Evolutionary conservation across 1,284 basidiomycete species (phyloP).

Genomic region (Boletus mariae): DNA sequence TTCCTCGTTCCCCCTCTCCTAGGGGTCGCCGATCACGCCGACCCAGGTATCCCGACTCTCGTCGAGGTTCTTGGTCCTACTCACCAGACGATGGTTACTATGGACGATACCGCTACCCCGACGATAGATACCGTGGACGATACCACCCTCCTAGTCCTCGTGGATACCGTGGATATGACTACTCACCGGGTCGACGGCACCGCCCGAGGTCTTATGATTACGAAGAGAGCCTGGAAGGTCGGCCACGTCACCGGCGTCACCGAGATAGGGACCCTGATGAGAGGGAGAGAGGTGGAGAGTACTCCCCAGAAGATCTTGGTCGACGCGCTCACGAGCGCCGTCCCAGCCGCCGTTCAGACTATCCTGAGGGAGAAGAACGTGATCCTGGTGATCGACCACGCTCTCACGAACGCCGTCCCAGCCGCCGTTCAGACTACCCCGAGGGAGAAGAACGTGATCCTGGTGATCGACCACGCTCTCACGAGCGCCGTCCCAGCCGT

Average conservation of each 20-base stretch:
- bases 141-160: constrained; percentile 13
- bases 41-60: not conserved
- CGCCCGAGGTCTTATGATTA: not conserved
- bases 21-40: constrained; percentile 6
- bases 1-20: constrained; percentile 16
- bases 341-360: constrained; percentile 20
- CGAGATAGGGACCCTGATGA: constrained; percentile 2
- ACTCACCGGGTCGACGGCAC: constrained; percentile 12
- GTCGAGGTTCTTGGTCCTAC: constrained; percentile 17
- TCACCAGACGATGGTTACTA: constrained; percentile 16
- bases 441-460: too few relatives aligned
- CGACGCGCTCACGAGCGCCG: constrained; percentile 6
- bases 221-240: constrained; percentile 4
- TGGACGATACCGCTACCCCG: constrained; percentile 9
- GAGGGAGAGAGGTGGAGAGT: not conserved
- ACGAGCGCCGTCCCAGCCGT: not conserved
- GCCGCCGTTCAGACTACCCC: too few relatives aligned
- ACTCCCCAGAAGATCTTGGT: constrained; percentile 13
- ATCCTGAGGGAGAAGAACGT: constrained; percentile 16
- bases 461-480: too few relatives aligned
- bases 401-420: too few relatives aligned
- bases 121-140: constrained; percentile 7
- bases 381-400: constrained; percentile 11
- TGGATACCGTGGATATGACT: constrained; percentile 9
- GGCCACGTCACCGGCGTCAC: not conserved